Percentiles rank a stretch among this genome's conserved stretches.
Evolutionary conservation across 2,329 filamentous ascomycete genomes (phyloP).

Genomic region (Cyphellophora attinorum): DNA sequence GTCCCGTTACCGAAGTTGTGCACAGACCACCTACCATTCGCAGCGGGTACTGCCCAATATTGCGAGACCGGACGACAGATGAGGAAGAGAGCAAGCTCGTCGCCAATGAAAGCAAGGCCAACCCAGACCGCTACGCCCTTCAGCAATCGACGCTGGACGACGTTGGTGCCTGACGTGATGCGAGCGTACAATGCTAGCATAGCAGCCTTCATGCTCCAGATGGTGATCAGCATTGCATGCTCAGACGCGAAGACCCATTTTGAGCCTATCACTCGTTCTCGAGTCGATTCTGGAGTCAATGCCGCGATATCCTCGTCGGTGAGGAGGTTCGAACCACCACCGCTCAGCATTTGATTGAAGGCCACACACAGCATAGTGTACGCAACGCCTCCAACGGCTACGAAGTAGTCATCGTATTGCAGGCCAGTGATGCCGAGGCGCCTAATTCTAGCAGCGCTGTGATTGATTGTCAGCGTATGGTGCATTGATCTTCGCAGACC

Average conservation of each 20-base stretch:
- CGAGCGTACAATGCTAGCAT: constrained; percentile 44
- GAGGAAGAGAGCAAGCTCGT: constrained; percentile 41
- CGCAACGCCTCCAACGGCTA: constrained; percentile 44
- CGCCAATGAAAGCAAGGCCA: constrained; percentile 35
- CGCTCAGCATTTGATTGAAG: constrained; percentile 44
- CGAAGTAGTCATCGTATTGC: constrained; percentile 47
- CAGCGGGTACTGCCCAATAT: constrained; percentile 40
- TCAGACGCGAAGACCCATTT: constrained; percentile 56
- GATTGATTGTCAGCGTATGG: constrained; percentile 3
- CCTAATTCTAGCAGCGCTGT: constrained; percentile 29
- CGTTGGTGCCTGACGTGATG: constrained; percentile 27
- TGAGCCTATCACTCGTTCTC: constrained; percentile 40
- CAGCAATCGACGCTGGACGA: constrained; percentile 19
- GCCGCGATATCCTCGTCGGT: constrained; percentile 33
- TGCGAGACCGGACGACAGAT: constrained; percentile 40
- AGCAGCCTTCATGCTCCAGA: constrained; percentile 45
- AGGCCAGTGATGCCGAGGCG: constrained; percentile 39
- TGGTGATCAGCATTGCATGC: constrained; percentile 49
- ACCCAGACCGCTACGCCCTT: constrained; percentile 33
- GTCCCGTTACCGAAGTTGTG: neutral
- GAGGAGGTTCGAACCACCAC: constrained; percentile 53
- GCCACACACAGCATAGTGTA: constrained; percentile 47
- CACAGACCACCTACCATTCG: constrained; percentile 14
- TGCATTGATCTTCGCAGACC: constrained; percentile 16
- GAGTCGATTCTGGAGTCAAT: constrained; percentile 38